phyloP scores from a whole-genome alignment of 352 stramenopile species.

The Pythium dissimile region DNA sequence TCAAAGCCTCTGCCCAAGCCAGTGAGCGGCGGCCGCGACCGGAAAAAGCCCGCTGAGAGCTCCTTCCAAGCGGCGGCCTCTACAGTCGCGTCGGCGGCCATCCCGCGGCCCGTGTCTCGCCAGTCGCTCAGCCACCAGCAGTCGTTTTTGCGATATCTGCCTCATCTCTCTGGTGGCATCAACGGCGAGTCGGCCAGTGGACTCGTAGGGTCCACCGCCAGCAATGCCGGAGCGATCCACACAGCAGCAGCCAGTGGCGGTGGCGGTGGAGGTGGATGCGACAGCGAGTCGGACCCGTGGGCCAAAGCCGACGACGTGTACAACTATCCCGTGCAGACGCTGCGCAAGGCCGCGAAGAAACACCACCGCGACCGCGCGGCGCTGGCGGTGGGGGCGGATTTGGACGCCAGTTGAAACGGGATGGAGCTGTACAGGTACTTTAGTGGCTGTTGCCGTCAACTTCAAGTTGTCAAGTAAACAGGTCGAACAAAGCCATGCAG shows the following conservation, averaged over 20 bases:
- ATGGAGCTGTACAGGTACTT: background rate
- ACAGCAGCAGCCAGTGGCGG: no score
- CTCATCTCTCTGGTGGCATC: slow-evolving; percentile 10
- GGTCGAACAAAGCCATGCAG: background rate
- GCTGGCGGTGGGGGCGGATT: slow-evolving; percentile 31
- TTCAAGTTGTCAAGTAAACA: slow-evolving; percentile 29
- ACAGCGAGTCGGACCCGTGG: slow-evolving; percentile 17
- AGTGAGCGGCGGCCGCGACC: slow-evolving; percentile 6
- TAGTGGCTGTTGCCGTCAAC: background rate
- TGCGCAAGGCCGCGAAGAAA: slow-evolving; percentile 43
- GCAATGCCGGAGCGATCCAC: background rate
- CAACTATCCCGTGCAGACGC: slow-evolving; percentile 47
- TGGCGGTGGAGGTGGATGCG: no score
- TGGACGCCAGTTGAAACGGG: slow-evolving; percentile 43
- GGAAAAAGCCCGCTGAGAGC: slow-evolving; percentile 5
- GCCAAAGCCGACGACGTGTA: slow-evolving; percentile 37
- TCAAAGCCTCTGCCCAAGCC: slow-evolving; percentile 13
- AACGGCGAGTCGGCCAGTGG: background rate
- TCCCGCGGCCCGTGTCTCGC: slow-evolving; percentile 13
- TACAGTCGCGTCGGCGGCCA: no score
- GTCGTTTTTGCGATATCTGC: slow-evolving; percentile 19
- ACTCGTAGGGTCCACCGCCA: background rate
- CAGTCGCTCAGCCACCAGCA: slow-evolving; percentile 18
- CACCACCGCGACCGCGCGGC: slow-evolving; percentile 28
- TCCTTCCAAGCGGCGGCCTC: background rate